These are phyloP conservation scores for Trematosphaeria pertusa DNA, from an alignment of 2,329 filamentous ascomycete genomes.

Conservation along the genomic window DNA sequence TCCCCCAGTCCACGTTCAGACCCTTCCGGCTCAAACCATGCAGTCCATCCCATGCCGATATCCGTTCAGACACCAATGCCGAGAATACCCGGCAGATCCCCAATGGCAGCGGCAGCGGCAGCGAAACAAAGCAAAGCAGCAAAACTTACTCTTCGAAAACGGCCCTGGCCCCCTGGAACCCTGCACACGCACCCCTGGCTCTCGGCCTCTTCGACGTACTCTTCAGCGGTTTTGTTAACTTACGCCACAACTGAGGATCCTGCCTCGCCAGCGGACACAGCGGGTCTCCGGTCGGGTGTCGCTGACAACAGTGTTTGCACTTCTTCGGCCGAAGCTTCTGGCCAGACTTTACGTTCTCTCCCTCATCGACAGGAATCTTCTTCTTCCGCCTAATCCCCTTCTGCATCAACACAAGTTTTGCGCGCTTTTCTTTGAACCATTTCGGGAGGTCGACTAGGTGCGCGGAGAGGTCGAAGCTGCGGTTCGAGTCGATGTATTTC, in stretches of 20 bases:
- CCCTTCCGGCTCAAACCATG: too few species aligned
- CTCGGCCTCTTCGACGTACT: conserved; percentile 1
- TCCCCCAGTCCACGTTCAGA: too few species aligned
- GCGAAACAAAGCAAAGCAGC: too few species aligned
- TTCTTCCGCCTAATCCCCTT: background rate
- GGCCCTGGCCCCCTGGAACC: conserved; percentile 5
- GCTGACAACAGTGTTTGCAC: conserved; percentile 23
- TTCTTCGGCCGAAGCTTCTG: conserved; percentile 10
- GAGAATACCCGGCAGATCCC: too few species aligned
- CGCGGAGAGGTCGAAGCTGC: background rate
- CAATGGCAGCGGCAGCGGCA: too few species aligned
- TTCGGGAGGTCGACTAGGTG: background rate
- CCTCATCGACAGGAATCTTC: too few species aligned
- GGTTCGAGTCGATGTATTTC: background rate
- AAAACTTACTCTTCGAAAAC: conserved; percentile 16
- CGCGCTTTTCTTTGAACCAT: conserved; percentile 2
- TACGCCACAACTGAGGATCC: conserved; percentile 9
- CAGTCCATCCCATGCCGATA: too few species aligned
- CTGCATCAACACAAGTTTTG: background rate
- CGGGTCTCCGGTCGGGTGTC: conserved; percentile 13
- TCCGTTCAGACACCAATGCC: too few species aligned
- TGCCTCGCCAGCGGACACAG: conserved; percentile 15
- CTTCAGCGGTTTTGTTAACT: conserved; percentile 13
- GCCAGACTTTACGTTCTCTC: too few species aligned
- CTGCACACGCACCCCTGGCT: background rate